Evolutionary conservation across 768 basidiomycete genomes (phyloP).

Genomic region (Serendipita sp.): DNA sequence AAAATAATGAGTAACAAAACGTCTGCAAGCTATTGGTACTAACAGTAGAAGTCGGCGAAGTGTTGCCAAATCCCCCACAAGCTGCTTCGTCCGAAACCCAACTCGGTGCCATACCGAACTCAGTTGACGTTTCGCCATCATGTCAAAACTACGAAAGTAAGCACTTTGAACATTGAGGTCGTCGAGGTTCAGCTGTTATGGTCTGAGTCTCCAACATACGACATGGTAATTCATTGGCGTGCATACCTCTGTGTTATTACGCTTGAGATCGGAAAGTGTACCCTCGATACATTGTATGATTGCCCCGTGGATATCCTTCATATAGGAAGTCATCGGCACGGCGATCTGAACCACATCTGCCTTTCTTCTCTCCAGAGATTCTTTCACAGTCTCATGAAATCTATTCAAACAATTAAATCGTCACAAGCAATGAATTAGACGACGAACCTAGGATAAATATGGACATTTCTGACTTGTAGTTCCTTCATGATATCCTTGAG

Average conservation of each 20-base stretch:
- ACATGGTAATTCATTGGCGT: neutral
- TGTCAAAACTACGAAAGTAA: slow-evolving; percentile 86
- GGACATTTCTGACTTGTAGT: slow-evolving; percentile 72
- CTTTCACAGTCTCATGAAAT: slow-evolving; percentile 80
- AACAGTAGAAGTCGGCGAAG: slow-evolving; percentile 71
- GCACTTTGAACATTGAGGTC: slow-evolving; percentile 86
- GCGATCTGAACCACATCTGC: slow-evolving; percentile 89
- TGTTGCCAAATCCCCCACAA: slow-evolving; percentile 76
- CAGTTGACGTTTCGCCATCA: slow-evolving; percentile 72
- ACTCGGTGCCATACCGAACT: slow-evolving; percentile 97
- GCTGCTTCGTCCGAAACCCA: slow-evolving; percentile 77
- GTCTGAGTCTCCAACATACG: neutral
- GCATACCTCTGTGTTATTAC: slow-evolving; percentile 58
- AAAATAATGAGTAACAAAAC: neutral
- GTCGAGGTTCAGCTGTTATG: slow-evolving; percentile 77
- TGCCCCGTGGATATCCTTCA: slow-evolving; percentile 84
- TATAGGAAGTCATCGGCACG: slow-evolving; percentile 67
- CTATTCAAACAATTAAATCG: slow-evolving; percentile 25
- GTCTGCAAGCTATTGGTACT: slow-evolving; percentile 22
- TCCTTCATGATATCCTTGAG: slow-evolving; percentile 87
- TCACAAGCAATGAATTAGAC: neutral
- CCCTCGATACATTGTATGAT: slow-evolving; percentile 89
- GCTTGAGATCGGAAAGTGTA: slow-evolving; percentile 78
- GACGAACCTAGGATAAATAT: slow-evolving; percentile 75
- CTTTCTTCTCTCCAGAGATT: slow-evolving; percentile 61